Conservation (phyloP, 148 eudicot genomes). For the Cornus florida region DNA sequence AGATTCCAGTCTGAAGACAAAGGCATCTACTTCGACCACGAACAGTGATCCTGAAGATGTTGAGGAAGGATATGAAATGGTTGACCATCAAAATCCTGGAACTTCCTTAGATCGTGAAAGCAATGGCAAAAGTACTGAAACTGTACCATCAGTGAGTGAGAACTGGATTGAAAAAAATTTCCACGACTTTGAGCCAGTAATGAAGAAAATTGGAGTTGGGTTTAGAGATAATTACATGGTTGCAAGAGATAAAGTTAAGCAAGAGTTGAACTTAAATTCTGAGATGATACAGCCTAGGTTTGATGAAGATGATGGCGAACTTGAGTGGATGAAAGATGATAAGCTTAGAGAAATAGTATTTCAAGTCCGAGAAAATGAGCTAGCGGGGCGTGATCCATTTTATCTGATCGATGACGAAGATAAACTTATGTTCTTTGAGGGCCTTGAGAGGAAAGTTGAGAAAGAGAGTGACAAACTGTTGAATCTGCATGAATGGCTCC, state of each 20-base stretch:
- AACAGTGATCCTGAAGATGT: conserved; percentile 25
- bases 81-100: conserved; percentile 15
- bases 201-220: conserved; percentile 67
- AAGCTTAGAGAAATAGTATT: conserved; percentile 83
- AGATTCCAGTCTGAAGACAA: conserved; percentile 17
- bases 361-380: conserved; percentile 86
- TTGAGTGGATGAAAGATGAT: conserved; percentile 95
- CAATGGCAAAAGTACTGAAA: conserved; percentile 23
- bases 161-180: conserved; percentile 88
- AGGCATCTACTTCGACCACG: conserved; percentile 2
- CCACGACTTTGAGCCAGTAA: conserved; percentile 67
- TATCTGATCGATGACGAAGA: conserved; percentile 75
- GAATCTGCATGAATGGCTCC: conserved; percentile 71
- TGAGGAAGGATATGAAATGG: conserved; percentile 13
- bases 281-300: conserved; percentile 35
- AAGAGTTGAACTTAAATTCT: conserved; percentile 32
- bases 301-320: conserved; percentile 45
- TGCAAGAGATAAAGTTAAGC: conserved; percentile 63
- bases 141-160: conserved; percentile 25
- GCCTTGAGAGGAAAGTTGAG: conserved; percentile 80
- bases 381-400: conserved; percentile 83
- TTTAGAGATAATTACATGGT: conserved; percentile 60
- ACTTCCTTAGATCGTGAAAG: conserved; percentile 17
- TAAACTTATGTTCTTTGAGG: conserved; percentile 62
- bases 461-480: conserved; percentile 59